Percentiles rank a stretch among this genome's conserved stretches.
Conservation (phyloP, 768 basidiomycete species). For the Pholiota molesta region DNA sequence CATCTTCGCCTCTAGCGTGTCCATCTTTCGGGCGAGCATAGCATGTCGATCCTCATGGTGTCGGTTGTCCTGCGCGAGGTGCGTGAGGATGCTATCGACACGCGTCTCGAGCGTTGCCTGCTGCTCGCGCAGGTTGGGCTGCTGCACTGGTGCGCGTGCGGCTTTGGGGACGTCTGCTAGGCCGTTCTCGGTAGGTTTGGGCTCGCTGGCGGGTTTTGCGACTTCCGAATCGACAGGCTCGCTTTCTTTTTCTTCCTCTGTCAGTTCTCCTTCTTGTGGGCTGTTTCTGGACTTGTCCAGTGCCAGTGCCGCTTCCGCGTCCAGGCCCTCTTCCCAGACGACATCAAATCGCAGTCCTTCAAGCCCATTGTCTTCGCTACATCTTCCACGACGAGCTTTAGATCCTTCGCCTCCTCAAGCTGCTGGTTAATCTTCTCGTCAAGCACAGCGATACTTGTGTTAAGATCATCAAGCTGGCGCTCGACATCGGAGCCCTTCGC, state of each 20-base stretch:
- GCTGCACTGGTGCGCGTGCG: neutral
- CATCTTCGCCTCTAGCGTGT: no score
- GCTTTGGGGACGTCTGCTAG: neutral
- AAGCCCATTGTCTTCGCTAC: neutral
- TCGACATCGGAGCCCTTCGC: conserved; percentile 7
- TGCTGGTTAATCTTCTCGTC: no score
- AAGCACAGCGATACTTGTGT: neutral
- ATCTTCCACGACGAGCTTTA: neutral
- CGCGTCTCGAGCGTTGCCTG: neutral
- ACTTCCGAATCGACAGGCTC: neutral
- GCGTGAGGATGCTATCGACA: neutral
- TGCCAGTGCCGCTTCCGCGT: no score
- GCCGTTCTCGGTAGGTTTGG: neutral
- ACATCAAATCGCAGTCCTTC: neutral
- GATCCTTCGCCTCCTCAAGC: neutral
- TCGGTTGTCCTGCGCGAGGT: neutral
- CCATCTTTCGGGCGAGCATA: no score
- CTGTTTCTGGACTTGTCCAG: neutral
- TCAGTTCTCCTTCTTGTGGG: neutral
- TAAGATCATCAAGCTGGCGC: conserved; percentile 12
- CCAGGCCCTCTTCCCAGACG: no score
- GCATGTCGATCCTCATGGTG: no score
- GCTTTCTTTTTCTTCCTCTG: neutral
- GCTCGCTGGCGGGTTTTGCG: neutral
- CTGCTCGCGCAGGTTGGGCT: neutral